These are phyloP conservation scores for Chlorociboria aeruginascens DNA, from an alignment of 495 filamentous ascomycete species.

Conservation along the genomic window DNA sequence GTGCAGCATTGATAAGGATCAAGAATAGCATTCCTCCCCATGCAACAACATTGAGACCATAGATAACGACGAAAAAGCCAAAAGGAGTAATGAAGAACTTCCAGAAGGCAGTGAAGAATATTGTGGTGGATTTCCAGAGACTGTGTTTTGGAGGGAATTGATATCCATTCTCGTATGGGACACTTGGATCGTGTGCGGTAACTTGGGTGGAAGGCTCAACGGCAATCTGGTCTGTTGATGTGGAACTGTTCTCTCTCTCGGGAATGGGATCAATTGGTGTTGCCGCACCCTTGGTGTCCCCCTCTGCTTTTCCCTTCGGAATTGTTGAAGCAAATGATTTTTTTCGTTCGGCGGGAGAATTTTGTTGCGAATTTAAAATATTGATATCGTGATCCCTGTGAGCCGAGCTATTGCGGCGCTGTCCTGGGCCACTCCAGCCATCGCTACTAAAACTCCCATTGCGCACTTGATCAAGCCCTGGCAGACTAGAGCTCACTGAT, in stretches of 20 bases:
- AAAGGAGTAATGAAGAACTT: constrained; percentile 52
- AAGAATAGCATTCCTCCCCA: constrained; percentile 94
- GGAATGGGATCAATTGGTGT: too few relatives aligned
- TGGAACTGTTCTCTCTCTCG: not conserved
- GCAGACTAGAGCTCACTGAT: constrained; percentile 20
- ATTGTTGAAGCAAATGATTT: too few relatives aligned
- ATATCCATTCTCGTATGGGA: constrained; percentile 43
- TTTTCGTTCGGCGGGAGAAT: not conserved
- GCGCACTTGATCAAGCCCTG: constrained; percentile 10
- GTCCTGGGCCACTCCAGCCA: constrained; percentile 14
- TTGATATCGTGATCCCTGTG: constrained; percentile 6
- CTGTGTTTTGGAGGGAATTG: constrained; percentile 58
- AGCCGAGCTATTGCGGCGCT: constrained; percentile 13
- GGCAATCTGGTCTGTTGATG: not conserved
- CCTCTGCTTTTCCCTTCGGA: too few relatives aligned
- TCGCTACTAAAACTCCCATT: constrained; percentile 10
- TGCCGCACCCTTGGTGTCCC: too few relatives aligned
- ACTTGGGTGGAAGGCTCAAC: not conserved
- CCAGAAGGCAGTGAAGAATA: constrained; percentile 40
- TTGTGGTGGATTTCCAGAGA: constrained; percentile 34
- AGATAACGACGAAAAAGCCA: constrained; percentile 65
- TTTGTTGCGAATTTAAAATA: not conserved
- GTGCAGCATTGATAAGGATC: constrained; percentile 59
- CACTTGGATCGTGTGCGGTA: constrained; percentile 5
- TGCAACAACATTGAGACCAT: constrained; percentile 69